Conservation (phyloP, 768 basidiomycete genomes). For the Suillus brevipes region DNA sequence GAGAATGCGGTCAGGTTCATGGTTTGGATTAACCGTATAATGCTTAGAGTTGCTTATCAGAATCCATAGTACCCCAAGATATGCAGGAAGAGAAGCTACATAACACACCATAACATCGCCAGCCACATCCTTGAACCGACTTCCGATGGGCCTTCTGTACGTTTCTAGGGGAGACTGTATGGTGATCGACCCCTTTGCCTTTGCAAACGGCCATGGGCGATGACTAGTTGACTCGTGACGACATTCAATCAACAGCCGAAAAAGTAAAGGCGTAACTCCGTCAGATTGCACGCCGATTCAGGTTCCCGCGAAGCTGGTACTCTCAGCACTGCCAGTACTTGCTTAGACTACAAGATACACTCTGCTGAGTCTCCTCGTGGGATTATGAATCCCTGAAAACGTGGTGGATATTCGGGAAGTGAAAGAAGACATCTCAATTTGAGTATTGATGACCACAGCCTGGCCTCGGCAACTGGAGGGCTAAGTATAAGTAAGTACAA, state of each 20-base stretch:
- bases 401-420: neutral
- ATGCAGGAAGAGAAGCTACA: neutral
- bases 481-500: neutral
- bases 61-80: neutral
- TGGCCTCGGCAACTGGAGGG: neutral
- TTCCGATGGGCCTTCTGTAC: neutral
- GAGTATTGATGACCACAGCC: neutral
- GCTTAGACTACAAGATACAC: neutral
- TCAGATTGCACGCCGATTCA: neutral
- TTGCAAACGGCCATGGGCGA: neutral
- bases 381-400: neutral
- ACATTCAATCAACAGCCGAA: neutral
- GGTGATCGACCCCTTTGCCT: conserved; percentile 3
- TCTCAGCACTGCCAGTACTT: too few species aligned
- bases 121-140: neutral
- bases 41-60: neutral
- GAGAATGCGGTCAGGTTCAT: conserved; percentile 4
- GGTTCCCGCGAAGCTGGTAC: neutral
- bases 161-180: neutral
- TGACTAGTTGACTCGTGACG: neutral
- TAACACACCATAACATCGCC: neutral
- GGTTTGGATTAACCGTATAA: conserved; percentile 1
- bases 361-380: neutral
- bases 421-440: neutral
- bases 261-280: neutral